A percentile compares a stretch with the other conserved stretches of the same genome.
Evolutionary conservation across 225 moss, liverwort and hornwort species (phyloP).

Genomic region (Polytrichum commune): DNA sequence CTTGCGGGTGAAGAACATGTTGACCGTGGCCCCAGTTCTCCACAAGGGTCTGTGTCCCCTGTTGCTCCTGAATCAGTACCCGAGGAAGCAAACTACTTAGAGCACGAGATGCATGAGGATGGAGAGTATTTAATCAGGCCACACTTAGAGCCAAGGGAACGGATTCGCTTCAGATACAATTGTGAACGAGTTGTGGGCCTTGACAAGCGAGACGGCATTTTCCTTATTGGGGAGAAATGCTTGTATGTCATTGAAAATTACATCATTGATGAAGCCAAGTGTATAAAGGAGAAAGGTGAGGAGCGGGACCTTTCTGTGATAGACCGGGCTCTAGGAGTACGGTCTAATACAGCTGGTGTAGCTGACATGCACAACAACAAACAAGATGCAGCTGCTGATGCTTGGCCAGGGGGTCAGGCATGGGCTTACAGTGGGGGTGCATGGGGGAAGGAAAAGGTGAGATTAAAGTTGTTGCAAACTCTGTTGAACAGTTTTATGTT

Average conservation of each 20-base stretch:
- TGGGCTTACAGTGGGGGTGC: conserved; percentile 92
- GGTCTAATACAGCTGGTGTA: conserved; percentile 75
- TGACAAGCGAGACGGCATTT: conserved; percentile 91
- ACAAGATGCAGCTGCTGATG: conserved; percentile 31
- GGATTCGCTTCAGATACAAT: conserved; percentile 75
- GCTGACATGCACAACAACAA: conserved; percentile 47
- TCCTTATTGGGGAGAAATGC: conserved; percentile 80
- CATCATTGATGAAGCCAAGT: conserved; percentile 73
- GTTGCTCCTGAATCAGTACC: conserved; percentile 24
- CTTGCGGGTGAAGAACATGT: conserved; percentile 36
- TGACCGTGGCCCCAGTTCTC: conserved; percentile 40
- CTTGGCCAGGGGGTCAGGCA: conserved; percentile 89
- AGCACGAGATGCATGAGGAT: conserved; percentile 77
- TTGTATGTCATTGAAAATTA: conserved; percentile 91
- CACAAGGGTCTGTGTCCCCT: conserved; percentile 34
- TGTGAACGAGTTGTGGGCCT: conserved; percentile 94
- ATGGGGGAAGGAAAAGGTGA: conserved; percentile 75
- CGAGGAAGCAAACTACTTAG: conserved; percentile 65
- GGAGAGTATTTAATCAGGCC: conserved; percentile 88
- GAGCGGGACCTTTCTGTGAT: conserved; percentile 79
- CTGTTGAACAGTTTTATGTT: not conserved
- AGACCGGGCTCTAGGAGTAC: conserved; percentile 83
- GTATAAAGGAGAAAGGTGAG: conserved; percentile 81
- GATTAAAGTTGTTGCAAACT: not conserved
- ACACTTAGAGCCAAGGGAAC: conserved; percentile 82